These are phyloP conservation scores for Plasmodium adleri DNA, from an alignment of 169 alveolate species.

Conservation along the genomic window DNA sequence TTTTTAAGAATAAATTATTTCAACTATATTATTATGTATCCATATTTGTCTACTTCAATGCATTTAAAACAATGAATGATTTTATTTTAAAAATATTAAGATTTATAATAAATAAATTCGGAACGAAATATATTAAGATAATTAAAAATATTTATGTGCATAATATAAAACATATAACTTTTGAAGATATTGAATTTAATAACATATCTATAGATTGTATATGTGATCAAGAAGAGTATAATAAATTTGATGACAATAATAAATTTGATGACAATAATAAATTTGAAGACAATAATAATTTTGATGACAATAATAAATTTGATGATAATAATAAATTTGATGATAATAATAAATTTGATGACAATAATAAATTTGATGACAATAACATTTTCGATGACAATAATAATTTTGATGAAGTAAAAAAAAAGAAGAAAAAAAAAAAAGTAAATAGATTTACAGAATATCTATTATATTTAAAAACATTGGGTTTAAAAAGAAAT, in stretches of 20 bases:
- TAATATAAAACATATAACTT: conserved; percentile 23
- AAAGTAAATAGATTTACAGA: too few relatives aligned
- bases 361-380: too few relatives aligned
- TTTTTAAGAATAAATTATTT: too few relatives aligned
- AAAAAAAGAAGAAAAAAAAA: not conserved
- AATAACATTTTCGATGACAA: too few relatives aligned
- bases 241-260: not conserved
- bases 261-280: not conserved
- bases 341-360: too few relatives aligned
- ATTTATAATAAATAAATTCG: not conserved
- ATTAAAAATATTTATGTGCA: conserved; percentile 12
- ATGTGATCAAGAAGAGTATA: not conserved
- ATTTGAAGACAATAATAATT: conserved; percentile 1
- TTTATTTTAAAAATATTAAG: not conserved
- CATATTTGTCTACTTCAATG: too few relatives aligned
- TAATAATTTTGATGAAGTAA: not conserved
- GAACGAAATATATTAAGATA: conserved; percentile 13
- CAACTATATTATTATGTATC: too few relatives aligned
- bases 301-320: too few relatives aligned
- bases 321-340: conserved; percentile 12
- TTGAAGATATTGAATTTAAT: conserved; percentile 26
- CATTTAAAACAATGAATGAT: not conserved
- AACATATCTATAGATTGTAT: not conserved
- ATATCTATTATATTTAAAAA: too few relatives aligned
- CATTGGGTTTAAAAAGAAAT: too few relatives aligned